Base-by-base conservation (phyloP, 2,329 filamentous ascomycete genomes). In the Aspergillus vadensis region DNA sequence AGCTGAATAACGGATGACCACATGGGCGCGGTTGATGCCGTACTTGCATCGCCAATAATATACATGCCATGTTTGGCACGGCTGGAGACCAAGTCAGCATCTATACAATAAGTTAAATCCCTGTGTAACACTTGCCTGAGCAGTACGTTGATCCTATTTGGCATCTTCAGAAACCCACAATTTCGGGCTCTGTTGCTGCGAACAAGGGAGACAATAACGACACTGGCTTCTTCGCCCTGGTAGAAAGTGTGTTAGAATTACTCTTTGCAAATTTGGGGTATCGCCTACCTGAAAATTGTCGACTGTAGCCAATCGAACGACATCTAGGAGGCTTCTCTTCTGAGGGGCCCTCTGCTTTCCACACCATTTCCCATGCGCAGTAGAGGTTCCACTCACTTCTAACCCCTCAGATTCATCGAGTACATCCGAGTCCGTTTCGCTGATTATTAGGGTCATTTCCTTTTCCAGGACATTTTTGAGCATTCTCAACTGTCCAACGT, bases 11-110 rank as follows among this genome's bases (percentile, higher is more conserved):
- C 54, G 12, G 57, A 61, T 25, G 39, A 36, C 64, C 64, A 66
- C 62, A 66, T 62, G n/a, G 59, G 62, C 36, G 58, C 60, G 23
- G 32, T 41, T 2, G 39, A 54, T 9, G 55, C 58, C 4, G 64
- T 66, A 19, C 51, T 36, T 15, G 64, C 55, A 58, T 66, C 49
- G 5, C 64, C 62, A 25, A 66, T 61, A 5, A 66, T 49, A 41
- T 66, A 64, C 64, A 66, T 64, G 1, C 64, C 64, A 36, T 66
- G 62, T 36, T 63, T 57, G 5, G 64, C 64, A 47, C 62, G 64
- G 19, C 62, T 61, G 14, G 9, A 25, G 15, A 6, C 5, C 19
- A 4, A 8, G 12, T 49, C 44, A 52, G 23, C 41, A n/a, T 23
- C 0, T 3, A 8, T 27, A 27, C 25, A 27, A 27, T 27, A 7